These are phyloP conservation scores for Parmales sp. DNA, from an alignment of 108 stramenopile species.

Conservation along the genomic window DNA sequence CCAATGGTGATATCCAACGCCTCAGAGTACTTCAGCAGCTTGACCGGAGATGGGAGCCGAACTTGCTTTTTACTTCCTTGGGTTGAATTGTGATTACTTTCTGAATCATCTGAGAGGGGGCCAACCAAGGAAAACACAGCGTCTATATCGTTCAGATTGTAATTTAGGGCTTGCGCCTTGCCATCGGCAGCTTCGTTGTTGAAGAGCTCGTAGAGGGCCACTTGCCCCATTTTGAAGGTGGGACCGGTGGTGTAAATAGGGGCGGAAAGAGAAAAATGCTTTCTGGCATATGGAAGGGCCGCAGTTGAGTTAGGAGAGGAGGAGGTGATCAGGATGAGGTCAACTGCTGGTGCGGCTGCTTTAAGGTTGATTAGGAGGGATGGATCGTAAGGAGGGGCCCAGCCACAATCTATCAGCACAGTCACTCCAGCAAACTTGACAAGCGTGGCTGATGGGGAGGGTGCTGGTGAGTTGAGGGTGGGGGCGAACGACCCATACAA, in stretches of 20 bases:
- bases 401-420: conserved; percentile 1
- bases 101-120: not conserved
- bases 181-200: conserved; percentile 63
- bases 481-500: too few relatives aligned
- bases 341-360: not conserved
- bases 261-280: conserved; percentile 10
- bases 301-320: too few relatives aligned
- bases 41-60: conserved; percentile 13
- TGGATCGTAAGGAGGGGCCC: not conserved
- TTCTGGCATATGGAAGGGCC: too few relatives aligned
- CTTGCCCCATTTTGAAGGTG: conserved; percentile 90
- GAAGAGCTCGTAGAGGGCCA: conserved; percentile 88
- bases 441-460: too few relatives aligned
- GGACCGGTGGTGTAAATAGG: conserved; percentile 87
- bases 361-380: not conserved
- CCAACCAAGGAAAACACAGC: conserved; percentile 44
- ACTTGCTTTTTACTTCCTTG: not conserved
- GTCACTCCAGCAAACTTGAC: not conserved
- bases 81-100: not conserved
- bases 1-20: conserved; percentile 39
- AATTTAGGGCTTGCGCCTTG: conserved; percentile 34
- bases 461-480: too few relatives aligned
- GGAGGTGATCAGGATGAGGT: not conserved
- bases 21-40: conserved; percentile 82
- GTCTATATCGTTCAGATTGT: conserved; percentile 77